These are phyloP conservation scores for Penicillium sp. DNA, from an alignment of 2,329 filamentous ascomycete species.

Conservation along the genomic window DNA sequence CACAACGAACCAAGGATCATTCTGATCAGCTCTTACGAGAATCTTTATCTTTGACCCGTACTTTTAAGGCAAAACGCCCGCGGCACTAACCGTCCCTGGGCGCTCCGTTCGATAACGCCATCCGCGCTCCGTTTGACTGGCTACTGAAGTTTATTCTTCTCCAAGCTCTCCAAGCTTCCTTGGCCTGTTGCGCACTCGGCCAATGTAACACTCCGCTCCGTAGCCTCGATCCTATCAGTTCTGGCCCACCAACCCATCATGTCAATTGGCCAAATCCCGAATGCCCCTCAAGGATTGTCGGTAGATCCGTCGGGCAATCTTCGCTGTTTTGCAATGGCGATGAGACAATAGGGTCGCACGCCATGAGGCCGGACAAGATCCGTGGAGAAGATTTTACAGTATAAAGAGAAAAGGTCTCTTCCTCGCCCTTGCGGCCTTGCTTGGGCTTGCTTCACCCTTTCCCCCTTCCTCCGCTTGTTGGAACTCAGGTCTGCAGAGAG, in stretches of 20 bases:
- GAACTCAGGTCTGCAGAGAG: not conserved
- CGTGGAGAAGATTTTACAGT: not conserved
- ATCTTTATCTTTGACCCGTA: not conserved
- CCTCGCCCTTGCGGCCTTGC: not conserved
- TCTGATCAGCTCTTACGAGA: not conserved
- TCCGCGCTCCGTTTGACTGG: slow-evolving; percentile 16
- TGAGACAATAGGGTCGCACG: slow-evolving; percentile 10
- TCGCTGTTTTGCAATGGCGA: slow-evolving; percentile 1
- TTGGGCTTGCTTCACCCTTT: not conserved
- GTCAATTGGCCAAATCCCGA: slow-evolving; percentile 1
- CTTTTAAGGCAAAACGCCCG: not conserved
- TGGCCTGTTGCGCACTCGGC: not conserved
- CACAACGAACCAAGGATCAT: not conserved
- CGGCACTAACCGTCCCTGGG: slow-evolving; percentile 9
- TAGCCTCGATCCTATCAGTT: not conserved
- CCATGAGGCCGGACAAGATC: slow-evolving; percentile 1
- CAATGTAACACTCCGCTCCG: slow-evolving; percentile 7
- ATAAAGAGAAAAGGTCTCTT: not conserved
- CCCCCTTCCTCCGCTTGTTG: not conserved
- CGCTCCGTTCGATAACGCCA: slow-evolving; percentile 20
- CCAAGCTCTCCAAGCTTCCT: slow-evolving; percentile 3
- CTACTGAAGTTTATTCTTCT: not conserved
- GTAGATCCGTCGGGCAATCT: slow-evolving; percentile 1
- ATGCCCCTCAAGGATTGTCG: not conserved
- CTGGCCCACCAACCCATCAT: not conserved